Conservation (phyloP, 2,329 filamentous ascomycete species). For the Aspergillus sp. region DNA sequence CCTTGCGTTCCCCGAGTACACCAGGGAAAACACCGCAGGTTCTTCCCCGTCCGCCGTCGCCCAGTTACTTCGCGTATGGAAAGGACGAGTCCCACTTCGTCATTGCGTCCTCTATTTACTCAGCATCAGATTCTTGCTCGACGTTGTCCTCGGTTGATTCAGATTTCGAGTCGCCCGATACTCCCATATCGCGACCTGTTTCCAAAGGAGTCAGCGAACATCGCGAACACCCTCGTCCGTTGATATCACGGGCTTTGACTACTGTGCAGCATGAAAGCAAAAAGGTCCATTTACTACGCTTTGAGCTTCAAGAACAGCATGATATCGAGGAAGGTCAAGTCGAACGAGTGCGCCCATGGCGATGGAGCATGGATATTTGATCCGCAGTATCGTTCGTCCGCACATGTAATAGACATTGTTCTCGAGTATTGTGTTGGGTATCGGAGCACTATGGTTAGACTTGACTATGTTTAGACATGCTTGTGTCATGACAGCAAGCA, state of each 20-base stretch:
- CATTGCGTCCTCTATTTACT: slow-evolving; percentile 28
- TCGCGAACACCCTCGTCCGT: slow-evolving; percentile 34
- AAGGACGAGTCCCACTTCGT: slow-evolving; percentile 29
- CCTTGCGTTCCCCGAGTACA: slow-evolving; percentile 6
- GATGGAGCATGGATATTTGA: slow-evolving; percentile 52
- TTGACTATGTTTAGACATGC: slow-evolving; percentile 9
- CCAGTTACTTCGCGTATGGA: slow-evolving; percentile 23
- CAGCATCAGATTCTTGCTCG: slow-evolving; percentile 38
- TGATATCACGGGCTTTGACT: slow-evolving; percentile 40
- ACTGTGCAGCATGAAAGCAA: slow-evolving; percentile 38
- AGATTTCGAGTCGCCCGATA: slow-evolving; percentile 37
- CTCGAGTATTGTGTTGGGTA: slow-evolving; percentile 8
- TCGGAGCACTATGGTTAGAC: slow-evolving; percentile 12
- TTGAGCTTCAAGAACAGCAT: slow-evolving; percentile 41
- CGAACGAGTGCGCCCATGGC: slow-evolving; percentile 42
- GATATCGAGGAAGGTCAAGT: slow-evolving; percentile 38
- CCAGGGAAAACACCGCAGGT: slow-evolving; percentile 6
- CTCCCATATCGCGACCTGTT: slow-evolving; percentile 40
- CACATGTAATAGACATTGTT: slow-evolving; percentile 8
- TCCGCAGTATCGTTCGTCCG: slow-evolving; percentile 1
- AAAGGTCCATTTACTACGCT: slow-evolving; percentile 39
- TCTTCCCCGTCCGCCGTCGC: slow-evolving; percentile 25
- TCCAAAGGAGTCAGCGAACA: slow-evolving; percentile 42
- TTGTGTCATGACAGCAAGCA: slow-evolving; percentile 2
- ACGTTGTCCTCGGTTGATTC: slow-evolving; percentile 34